Evolutionary conservation across 225 moss, liverwort and hornwort species (phyloP).

Genomic region (Physcomitrellopsis africana): DNA sequence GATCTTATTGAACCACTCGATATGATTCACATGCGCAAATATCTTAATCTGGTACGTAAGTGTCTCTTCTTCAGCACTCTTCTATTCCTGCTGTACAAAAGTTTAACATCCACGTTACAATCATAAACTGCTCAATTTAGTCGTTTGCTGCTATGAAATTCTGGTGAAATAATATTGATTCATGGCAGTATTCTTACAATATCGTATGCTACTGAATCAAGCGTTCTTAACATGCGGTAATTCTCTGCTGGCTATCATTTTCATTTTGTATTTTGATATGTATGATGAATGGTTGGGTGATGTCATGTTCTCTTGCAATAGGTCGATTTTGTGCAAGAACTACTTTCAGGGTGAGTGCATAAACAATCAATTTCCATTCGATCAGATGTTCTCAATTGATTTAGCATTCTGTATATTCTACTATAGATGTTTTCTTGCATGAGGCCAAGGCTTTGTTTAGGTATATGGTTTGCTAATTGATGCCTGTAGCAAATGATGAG

Average conservation of each 20-base stretch:
- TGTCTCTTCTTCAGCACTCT: slow-evolving; percentile 8
- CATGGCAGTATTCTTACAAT: not conserved
- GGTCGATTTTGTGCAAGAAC: slow-evolving; percentile 89
- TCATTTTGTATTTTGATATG: slow-evolving; percentile 15
- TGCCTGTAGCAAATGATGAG: not conserved
- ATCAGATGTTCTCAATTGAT: slow-evolving; percentile 20
- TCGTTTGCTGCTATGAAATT: slow-evolving; percentile 16
- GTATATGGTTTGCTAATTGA: slow-evolving; percentile 8
- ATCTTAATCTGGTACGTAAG: slow-evolving; percentile 75
- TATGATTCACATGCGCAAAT: slow-evolving; percentile 84
- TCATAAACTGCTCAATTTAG: slow-evolving; percentile 12
- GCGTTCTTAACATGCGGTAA: not conserved
- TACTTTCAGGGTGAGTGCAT: slow-evolving; percentile 66
- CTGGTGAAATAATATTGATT: not conserved
- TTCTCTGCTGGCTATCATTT: not conserved
- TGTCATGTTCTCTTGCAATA: slow-evolving; percentile 38
- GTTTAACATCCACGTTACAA: slow-evolving; percentile 8
- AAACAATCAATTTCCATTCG: slow-evolving; percentile 16
- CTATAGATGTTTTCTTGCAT: slow-evolving; percentile 18
- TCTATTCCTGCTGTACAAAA: not conserved
- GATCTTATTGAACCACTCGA: slow-evolving; percentile 82
- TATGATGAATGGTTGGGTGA: slow-evolving; percentile 18
- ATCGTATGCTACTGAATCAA: not conserved
- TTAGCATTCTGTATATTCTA: slow-evolving; percentile 3
- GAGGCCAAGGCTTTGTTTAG: slow-evolving; percentile 14